Percentiles rank a stretch among this genome's conserved stretches.
phyloP scores from a whole-genome alignment of 306 rosid genomes.

The Quercus bicolor region DNA sequence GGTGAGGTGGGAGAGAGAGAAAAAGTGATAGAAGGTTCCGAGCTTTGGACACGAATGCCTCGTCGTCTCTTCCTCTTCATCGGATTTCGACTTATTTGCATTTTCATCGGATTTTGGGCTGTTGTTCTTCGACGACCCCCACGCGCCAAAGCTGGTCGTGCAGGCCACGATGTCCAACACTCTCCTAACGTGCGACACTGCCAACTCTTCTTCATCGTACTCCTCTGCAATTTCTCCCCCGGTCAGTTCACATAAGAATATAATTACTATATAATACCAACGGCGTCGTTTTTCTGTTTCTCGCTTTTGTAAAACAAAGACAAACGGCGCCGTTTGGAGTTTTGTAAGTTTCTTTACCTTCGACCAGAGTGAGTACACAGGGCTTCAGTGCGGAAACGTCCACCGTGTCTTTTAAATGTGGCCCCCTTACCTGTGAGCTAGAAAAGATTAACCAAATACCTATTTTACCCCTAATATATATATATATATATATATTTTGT shows the following conservation, averaged over 20 bases:
- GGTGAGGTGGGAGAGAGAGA: constrained; percentile 83
- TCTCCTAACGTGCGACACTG: constrained; percentile 77
- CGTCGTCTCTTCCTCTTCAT: constrained; percentile 59
- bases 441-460: not conserved
- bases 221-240: constrained; percentile 48
- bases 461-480: not conserved
- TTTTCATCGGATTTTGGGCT: constrained; percentile 34
- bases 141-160: constrained; percentile 75
- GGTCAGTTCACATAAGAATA: too few species aligned
- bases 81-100: constrained; percentile 23
- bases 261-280: too few species aligned
- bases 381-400: constrained; percentile 96
- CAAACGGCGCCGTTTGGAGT: not conserved
- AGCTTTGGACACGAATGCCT: constrained; percentile 78
- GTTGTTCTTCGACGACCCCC: constrained; percentile 38
- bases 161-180: constrained; percentile 81
- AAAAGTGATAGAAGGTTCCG: constrained; percentile 87
- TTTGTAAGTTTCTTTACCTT: constrained; percentile 41
- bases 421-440: constrained; percentile 68
- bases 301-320: too few species aligned
- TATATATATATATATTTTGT: too few species aligned
- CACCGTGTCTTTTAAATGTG: constrained; percentile 64
- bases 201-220: constrained; percentile 63
- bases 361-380: constrained; percentile 59
- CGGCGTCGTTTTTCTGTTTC: too few species aligned